A percentile compares a stretch with the other conserved stretches of the same genome.
phyloP scores from a whole-genome alignment of 2,329 filamentous ascomycete genomes.

The Hypoxylon sp. region DNA sequence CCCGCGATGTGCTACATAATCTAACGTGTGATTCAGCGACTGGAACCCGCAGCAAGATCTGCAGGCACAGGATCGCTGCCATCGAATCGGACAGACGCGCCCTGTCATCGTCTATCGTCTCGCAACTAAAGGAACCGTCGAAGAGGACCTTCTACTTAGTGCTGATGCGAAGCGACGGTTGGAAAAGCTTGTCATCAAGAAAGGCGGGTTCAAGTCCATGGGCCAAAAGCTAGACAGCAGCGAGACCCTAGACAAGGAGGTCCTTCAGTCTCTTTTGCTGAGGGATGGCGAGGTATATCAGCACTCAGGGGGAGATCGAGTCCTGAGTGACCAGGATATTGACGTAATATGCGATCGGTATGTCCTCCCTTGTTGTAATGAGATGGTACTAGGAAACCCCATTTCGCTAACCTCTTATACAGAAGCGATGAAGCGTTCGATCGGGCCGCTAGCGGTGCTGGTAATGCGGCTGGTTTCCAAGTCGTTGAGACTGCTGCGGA shows the following conservation, averaged over 20 bases:
- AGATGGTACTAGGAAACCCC: not conserved
- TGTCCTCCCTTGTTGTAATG: conserved; percentile 6
- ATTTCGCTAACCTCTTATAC: conserved; percentile 22
- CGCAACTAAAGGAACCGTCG: conserved; percentile 91
- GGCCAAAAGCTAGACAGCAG: conserved; percentile 64
- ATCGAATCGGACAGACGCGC: conserved; percentile 90
- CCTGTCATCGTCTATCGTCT: conserved; percentile 95
- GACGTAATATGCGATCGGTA: conserved; percentile 79
- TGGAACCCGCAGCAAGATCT: conserved; percentile 98
- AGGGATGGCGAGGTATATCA: conserved; percentile 76
- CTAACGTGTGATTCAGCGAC: conserved; percentile 54
- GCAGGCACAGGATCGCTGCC: conserved; percentile 93
- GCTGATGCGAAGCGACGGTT: conserved; percentile 91
- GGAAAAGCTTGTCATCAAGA: conserved; percentile 95
- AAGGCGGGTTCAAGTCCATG: conserved; percentile 82
- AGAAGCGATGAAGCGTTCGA: conserved; percentile 69
- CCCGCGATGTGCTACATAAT: too few relatives aligned
- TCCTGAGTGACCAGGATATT: conserved; percentile 80
- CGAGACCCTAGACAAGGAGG: conserved; percentile 67
- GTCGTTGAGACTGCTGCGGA: conserved; percentile 79
- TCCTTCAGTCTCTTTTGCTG: conserved; percentile 68
- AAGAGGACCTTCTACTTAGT: conserved; percentile 84
- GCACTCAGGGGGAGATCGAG: conserved; percentile 65
- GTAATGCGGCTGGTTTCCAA: conserved; percentile 74
- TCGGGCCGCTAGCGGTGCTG: conserved; percentile 79